Base-by-base conservation (phyloP, 106 monocot species). In the Platanthera guangdongensis region DNA sequence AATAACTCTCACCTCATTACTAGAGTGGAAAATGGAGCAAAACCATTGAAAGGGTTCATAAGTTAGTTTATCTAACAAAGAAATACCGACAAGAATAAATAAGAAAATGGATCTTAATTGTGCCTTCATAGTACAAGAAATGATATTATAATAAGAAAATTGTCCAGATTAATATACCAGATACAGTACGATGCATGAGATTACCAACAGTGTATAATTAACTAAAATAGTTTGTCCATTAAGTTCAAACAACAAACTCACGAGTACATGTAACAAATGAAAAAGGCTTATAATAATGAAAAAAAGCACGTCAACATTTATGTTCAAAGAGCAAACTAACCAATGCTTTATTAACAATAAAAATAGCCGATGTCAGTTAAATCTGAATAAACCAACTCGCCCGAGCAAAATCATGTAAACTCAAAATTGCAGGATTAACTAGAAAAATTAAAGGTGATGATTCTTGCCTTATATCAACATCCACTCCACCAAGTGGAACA, bases 401-500 rank as follows among this genome's bases (percentile, higher is more conserved):
- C 22, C 0, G 0, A 62, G 39, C 18, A 62, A 62, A 62, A 1
- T 62, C 16, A 65, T 12, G 32, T 65, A 65, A 65, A 30, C 32
- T 30, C 32, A 30, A 65, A 12, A 65, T 53, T 70, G 47, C 47
- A 7, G 14, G 5, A 45, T 30, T 5, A 70, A 70, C 47, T 70
- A 48, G 7, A 48, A 70, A 18, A 47, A 48, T 15, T 4, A 10
- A 10, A 53, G 74, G 72, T 13, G 11, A 25, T 48, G 51, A 55
- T 69, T 71, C 57, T 10, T 80, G 86, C 96, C 96, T 97, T 72
- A 78, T 88, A 69, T 97, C 96, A 47, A 93, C 91, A 79, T 79
- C 82, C 52, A 89, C 87, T 52, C 95, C 95, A 65, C 95, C 95
- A 75, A 97, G 82, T 74, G 96, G 90, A 81, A 97, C 93, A 57